These are phyloP conservation scores for Ogataea hybrid DNA, from an alignment of 1,139 yeast species.

Conservation along the genomic window DNA sequence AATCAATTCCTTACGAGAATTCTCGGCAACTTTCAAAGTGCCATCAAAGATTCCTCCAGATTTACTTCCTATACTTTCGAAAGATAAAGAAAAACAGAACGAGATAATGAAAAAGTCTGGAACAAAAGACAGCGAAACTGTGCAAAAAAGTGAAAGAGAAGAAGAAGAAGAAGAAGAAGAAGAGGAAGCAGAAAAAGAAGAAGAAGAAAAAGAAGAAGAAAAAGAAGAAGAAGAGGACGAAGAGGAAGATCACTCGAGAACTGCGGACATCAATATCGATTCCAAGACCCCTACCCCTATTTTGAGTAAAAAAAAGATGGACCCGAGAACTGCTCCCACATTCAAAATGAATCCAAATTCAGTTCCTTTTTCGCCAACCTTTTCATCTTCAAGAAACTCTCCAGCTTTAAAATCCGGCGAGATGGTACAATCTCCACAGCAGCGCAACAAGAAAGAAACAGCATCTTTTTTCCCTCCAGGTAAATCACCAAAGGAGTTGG, in stretches of 20 bases:
- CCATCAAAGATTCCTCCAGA: constrained; percentile 75
- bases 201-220: too few relatives aligned
- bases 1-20: constrained; percentile 77
- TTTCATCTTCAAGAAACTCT: constrained; percentile 34
- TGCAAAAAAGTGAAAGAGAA: too few relatives aligned
- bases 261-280: background rate
- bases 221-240: too few relatives aligned
- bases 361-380: constrained; percentile 61
- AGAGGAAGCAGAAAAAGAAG: too few relatives aligned
- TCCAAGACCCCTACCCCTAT: constrained; percentile 19
- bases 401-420: constrained; percentile 13
- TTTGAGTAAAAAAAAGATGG: constrained; percentile 42
- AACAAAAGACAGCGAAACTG: constrained; percentile 8
- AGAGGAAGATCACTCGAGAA: too few relatives aligned
- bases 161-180: too few relatives aligned
- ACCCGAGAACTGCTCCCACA: constrained; percentile 51
- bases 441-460: constrained; percentile 20
- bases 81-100: constrained; percentile 63
- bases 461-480: constrained; percentile 41
- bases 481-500: constrained; percentile 37
- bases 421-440: constrained; percentile 14
- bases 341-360: constrained; percentile 74
- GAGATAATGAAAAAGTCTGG: constrained; percentile 45
- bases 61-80: constrained; percentile 69
- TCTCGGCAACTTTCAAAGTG: constrained; percentile 79